Conservation (phyloP, 129 eudicot species). For the Centaurea solstitialis region DNA sequence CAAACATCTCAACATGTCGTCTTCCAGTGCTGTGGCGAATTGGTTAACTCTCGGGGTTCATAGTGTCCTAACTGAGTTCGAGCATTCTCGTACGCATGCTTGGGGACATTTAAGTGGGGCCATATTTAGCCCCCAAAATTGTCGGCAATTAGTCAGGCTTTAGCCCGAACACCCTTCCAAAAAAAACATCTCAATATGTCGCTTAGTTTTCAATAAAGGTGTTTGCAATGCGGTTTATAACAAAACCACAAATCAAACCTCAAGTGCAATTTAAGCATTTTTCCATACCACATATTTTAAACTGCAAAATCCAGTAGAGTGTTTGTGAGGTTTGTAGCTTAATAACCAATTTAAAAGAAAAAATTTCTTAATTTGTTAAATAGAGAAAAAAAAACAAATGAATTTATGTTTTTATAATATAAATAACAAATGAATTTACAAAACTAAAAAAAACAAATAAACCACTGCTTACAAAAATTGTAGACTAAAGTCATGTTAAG, state of each 20-base stretch:
- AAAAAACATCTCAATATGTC: background rate
- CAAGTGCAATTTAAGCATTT: background rate
- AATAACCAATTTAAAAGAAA: background rate
- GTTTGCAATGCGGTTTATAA: background rate
- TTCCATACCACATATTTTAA: background rate
- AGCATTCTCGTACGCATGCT: no score
- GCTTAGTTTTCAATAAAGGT: background rate
- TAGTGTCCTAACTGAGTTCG: no score
- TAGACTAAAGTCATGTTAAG: background rate
- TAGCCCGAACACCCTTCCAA: no score
- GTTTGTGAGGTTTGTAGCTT: background rate
- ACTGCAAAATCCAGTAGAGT: background rate
- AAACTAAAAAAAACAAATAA: no score
- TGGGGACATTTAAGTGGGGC: no score
- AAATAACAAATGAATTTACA: background rate
- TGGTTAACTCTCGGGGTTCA: no score
- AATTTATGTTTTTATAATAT: no score
- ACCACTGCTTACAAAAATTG: background rate
- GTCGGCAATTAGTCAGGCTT: no score
- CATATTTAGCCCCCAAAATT: no score
- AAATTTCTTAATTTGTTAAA: background rate
- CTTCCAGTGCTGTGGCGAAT: no score
- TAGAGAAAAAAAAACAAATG: no score
- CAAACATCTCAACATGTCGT: background rate
- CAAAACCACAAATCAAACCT: background rate